phyloP scores from a whole-genome alignment of 495 filamentous ascomycete genomes.

The Oidiodendron maius region DNA sequence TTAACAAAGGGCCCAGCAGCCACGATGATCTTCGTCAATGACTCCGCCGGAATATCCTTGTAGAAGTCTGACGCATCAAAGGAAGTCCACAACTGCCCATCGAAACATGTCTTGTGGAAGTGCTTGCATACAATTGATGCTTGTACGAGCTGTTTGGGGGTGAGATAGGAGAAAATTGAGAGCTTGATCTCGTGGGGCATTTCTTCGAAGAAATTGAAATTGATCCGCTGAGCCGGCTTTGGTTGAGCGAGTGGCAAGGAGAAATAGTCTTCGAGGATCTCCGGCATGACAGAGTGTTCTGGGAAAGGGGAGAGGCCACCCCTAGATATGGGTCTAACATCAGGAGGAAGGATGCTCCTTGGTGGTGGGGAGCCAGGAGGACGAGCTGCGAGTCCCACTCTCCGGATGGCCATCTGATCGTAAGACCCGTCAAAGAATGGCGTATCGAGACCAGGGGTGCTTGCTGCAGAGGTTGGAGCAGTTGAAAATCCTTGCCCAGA shows the following conservation, averaged over 20 bases:
- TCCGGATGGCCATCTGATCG: slow-evolving; percentile 10
- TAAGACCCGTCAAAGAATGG: slow-evolving; percentile 15
- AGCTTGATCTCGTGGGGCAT: slow-evolving; percentile 82
- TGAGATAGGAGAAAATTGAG: slow-evolving; percentile 67
- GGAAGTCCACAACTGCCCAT: slow-evolving; percentile 86
- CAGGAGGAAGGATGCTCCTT: slow-evolving; percentile 58
- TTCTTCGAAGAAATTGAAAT: slow-evolving; percentile 70
- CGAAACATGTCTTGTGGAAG: slow-evolving; percentile 85
- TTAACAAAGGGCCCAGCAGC: slow-evolving; percentile 82
- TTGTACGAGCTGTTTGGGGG: slow-evolving; percentile 76
- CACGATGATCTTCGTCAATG: slow-evolving; percentile 78
- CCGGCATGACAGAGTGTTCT: slow-evolving; percentile 14
- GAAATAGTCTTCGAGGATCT: slow-evolving; percentile 38
- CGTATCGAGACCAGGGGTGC: slow-evolving; percentile 28
- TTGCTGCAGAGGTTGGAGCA: slow-evolving; percentile 53
- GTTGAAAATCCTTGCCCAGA: slow-evolving; percentile 55
- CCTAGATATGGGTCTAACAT: slow-evolving; percentile 48
- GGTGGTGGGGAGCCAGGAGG: slow-evolving; percentile 20
- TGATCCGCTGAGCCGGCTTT: slow-evolving; percentile 31
- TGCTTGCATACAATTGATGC: slow-evolving; percentile 71
- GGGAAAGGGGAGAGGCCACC: slow-evolving; percentile 24
- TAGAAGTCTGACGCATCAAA: slow-evolving; percentile 88
- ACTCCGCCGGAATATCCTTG: slow-evolving; percentile 73
- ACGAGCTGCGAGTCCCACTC: slow-evolving; percentile 25
- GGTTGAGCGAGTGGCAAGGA: slow-evolving; percentile 25